These are phyloP conservation scores for Amphibolis antarctica DNA, from an alignment of 106 monocot genomes.

Conservation along the genomic window DNA sequence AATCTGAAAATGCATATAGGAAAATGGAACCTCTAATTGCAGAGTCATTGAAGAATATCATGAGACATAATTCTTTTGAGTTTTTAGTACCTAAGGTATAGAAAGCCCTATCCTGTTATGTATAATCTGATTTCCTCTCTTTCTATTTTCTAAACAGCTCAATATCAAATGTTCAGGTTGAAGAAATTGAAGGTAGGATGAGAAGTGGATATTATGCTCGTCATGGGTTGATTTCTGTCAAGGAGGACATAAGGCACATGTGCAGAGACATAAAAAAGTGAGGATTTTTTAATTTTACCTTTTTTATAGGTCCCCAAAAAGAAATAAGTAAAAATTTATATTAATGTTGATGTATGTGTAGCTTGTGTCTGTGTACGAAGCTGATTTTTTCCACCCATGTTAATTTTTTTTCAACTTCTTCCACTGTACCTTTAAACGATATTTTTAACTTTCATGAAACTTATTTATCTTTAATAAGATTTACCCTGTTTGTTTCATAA, in stretches of 20 bases:
- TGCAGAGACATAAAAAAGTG: conserved; percentile 90
- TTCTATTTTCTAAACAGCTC: not conserved
- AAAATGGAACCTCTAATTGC: conserved; percentile 74
- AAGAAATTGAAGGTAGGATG: conserved; percentile 83
- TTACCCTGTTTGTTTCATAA: too few species aligned
- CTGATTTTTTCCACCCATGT: too few species aligned
- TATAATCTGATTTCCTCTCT: not conserved
- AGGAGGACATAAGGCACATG: conserved; percentile 85
- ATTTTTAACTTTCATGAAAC: too few species aligned
- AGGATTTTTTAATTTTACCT: conserved; percentile 8
- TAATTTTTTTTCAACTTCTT: too few species aligned
- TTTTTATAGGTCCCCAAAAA: not conserved
- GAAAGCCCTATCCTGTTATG: conserved; percentile 1
- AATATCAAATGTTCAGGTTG: conserved; percentile 47
- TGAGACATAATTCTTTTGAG: conserved; percentile 68
- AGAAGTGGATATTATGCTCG: conserved; percentile 80
- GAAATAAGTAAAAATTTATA: not conserved
- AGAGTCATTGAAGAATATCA: conserved; percentile 68
- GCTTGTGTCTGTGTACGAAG: too few species aligned
- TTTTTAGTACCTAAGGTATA: conserved; percentile 74
- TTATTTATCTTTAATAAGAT: too few species aligned
- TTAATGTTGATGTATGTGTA: not conserved
- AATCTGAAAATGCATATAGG: conserved; percentile 63
- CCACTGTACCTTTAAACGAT: too few species aligned
- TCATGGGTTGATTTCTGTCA: conserved; percentile 66